A percentile compares a stretch with the other conserved stretches of the same genome.
phyloP scores from a whole-genome alignment of 805 yeast species.

The Candida railenensis region DNA sequence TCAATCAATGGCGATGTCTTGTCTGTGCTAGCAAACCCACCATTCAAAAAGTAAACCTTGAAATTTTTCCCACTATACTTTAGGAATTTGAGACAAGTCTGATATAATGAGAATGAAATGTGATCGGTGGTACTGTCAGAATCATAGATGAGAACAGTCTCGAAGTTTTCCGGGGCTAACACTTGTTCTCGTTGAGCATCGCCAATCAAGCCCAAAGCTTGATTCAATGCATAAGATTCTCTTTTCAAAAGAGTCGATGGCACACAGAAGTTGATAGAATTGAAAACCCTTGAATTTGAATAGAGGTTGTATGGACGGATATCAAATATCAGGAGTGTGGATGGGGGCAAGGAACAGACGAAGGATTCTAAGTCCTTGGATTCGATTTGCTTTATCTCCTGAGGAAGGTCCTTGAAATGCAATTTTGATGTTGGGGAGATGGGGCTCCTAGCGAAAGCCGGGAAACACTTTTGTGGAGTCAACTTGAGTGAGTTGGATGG shows the following conservation, averaged over 20 bases:
- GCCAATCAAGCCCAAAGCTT: constrained; percentile 31
- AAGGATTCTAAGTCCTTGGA: constrained; percentile 5
- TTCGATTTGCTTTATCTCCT: neutral
- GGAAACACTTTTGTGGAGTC: neutral
- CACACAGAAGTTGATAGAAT: constrained; percentile 39
- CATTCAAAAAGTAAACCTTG: constrained; percentile 21
- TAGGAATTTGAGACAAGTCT: constrained; percentile 31
- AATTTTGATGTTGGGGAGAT: constrained; percentile 16
- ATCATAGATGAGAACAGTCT: constrained; percentile 30
- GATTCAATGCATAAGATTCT: constrained; percentile 29
- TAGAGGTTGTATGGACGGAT: constrained; percentile 39
- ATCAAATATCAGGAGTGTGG: constrained; percentile 27
- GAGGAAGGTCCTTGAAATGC: constrained; percentile 11
- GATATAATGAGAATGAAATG: constrained; percentile 28
- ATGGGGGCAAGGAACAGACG: neutral
- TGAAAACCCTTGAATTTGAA: constrained; percentile 25
- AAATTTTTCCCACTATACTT: constrained; percentile 16
- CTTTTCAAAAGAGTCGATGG: constrained; percentile 46
- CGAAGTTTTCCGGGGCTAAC: neutral
- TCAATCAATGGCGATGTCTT: constrained; percentile 8
- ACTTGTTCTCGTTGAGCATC: constrained; percentile 1
- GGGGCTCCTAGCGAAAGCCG: constrained; percentile 4
- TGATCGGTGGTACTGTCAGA: constrained; percentile 18
- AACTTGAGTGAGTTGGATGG: neutral
- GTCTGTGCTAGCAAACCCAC: constrained; percentile 21